Base-by-base conservation (phyloP, 768 basidiomycete species). In the Pleurotus djamor region DNA sequence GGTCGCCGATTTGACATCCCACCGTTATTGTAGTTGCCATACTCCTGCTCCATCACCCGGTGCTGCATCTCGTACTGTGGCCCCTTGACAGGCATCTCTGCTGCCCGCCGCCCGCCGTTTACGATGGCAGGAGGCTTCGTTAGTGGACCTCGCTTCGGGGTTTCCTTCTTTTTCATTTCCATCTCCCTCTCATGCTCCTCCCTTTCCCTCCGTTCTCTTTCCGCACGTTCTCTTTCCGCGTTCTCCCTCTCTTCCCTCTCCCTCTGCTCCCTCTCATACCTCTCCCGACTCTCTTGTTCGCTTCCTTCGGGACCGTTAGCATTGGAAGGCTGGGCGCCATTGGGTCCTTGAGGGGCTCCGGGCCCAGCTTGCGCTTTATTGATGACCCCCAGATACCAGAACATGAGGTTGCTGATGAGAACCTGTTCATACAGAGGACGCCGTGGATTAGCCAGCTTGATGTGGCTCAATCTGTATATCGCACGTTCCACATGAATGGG, bases 401-500 rank as follows among this genome's bases (percentile, higher is more conserved):
- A 98, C 94, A 96, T 97, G 67, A 94, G 77, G 69, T 94, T 94
- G 69, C 90, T 92, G 72, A 92, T 94, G 59, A 93, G 77, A 57
- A 91, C 97, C 73, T 99, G 97, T 77, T 99, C 97, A 68, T 97
- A 98, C 14, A 99, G 80, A 32, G 97, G 96, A 48, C 97, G 83
- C 60, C 97, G 83, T 7, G 97, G 96, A 74, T 98, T 99, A 17
- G 97, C 97, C 48, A 99, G 81, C 73, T 99, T 99, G 80, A 99
- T 99, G 69, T 99, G 97, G 70, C 93, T 96, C 52, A 99, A 79
- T 60, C 97, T 83, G 74, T 99, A 99, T 49, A 99, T 96, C 3
- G 97, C 97, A 36, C 97, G 86, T 71, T 99, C 97, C 63, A 99
- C 97, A 68, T 99, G 97, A 61, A 99, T 98, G 7, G 97, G 97